Conservation (phyloP, 805 yeast genomes). For the Schwanniomyces polymorphus region DNA sequence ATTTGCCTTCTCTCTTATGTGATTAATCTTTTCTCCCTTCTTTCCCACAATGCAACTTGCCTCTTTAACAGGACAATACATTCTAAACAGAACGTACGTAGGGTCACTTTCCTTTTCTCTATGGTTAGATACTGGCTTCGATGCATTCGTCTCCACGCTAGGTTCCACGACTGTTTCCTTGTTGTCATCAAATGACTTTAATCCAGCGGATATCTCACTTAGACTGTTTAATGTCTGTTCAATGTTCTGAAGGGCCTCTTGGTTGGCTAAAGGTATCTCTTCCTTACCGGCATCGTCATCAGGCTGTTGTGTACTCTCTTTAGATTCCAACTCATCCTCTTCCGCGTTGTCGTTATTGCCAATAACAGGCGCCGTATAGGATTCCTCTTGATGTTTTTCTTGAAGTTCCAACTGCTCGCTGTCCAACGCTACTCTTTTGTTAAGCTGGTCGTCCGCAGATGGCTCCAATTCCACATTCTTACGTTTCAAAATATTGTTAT, state of each 20-base stretch:
- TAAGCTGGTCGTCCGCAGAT: slow-evolving; percentile 48
- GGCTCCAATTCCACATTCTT: slow-evolving; percentile 61
- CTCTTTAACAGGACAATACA: slow-evolving; percentile 74
- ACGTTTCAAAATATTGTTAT: slow-evolving; percentile 51
- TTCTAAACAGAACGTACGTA: slow-evolving; percentile 65
- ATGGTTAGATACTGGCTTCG: slow-evolving; percentile 39
- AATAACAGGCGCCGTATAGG: slow-evolving; percentile 42
- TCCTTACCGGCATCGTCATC: background rate
- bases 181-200: background rate
- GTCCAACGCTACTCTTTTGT: slow-evolving; percentile 70
- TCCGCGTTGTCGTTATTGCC: slow-evolving; percentile 6
- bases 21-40: slow-evolving; percentile 72
- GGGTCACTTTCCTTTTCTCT: slow-evolving; percentile 51
- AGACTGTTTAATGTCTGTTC: background rate
- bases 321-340: slow-evolving; percentile 3
- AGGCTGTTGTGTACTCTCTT: background rate
- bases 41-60: slow-evolving; percentile 77
- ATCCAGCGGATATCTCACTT: background rate
- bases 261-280: background rate
- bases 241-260: slow-evolving; percentile 1
- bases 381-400: slow-evolving; percentile 42
- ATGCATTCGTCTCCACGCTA: background rate
- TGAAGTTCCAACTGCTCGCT: slow-evolving; percentile 51
- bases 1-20: slow-evolving; percentile 59
- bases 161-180: background rate